A percentile compares a stretch with the other conserved stretches of the same genome.
These are phyloP conservation scores for Macrophomina pseudophaseolina DNA, from an alignment of 2,329 filamentous ascomycete species.

Conservation along the genomic window DNA sequence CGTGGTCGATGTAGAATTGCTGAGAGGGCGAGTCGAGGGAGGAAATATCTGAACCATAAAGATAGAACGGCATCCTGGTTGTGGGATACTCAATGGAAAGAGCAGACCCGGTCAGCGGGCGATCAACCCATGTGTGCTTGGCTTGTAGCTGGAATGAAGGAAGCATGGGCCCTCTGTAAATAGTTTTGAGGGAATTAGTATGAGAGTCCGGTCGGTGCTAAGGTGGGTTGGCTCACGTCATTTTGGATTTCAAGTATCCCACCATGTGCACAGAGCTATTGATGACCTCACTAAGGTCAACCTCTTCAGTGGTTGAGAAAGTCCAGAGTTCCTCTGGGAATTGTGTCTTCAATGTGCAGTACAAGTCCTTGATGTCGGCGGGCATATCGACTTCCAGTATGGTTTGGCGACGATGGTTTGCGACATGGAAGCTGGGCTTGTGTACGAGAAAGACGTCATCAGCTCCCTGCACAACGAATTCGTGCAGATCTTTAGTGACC, in stretches of 20 bases:
- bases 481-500: conserved; percentile 40
- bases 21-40: conserved; percentile 30
- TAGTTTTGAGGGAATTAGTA: neutral
- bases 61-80: conserved; percentile 51
- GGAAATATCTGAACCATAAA: conserved; percentile 42
- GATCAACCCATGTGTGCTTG: conserved; percentile 32
- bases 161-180: conserved; percentile 19
- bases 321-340: conserved; percentile 37
- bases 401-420: conserved; percentile 49
- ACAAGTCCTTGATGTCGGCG: conserved; percentile 30
- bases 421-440: conserved; percentile 47
- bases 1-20: conserved; percentile 51
- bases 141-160: conserved; percentile 38
- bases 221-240: conserved; percentile 2
- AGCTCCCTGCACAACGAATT: conserved; percentile 48
- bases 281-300: conserved; percentile 33
- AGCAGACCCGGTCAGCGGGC: conserved; percentile 44
- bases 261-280: conserved; percentile 3
- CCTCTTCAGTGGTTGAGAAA: conserved; percentile 35
- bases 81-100: conserved; percentile 45
- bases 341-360: conserved; percentile 33
- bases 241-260: conserved; percentile 5
- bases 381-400: conserved; percentile 41
- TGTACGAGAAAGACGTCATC: conserved; percentile 43
- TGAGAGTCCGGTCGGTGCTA: neutral